These are phyloP conservation scores for Cunninghamia lanceolata DNA, from an alignment of 75 land plant genomes.

Conservation along the genomic window DNA sequence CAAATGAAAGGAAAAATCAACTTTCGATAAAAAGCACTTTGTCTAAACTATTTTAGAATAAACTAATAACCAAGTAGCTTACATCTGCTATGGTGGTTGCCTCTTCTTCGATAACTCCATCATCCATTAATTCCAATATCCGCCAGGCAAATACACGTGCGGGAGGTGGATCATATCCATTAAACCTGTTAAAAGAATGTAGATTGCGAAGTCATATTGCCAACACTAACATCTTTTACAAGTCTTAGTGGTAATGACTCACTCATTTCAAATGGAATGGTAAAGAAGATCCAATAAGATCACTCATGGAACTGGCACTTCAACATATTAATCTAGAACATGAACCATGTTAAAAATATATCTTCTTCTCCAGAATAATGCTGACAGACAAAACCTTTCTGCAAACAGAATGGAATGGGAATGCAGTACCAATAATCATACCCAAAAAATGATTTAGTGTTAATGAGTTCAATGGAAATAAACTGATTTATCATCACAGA, in stretches of 20 bases:
- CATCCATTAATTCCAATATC: conserved; percentile 64
- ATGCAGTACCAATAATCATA: background rate
- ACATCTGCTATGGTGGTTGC: conserved; percentile 67
- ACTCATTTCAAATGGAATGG: background rate
- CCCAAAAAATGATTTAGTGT: background rate
- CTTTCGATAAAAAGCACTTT: background rate
- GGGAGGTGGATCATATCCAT: conserved; percentile 63
- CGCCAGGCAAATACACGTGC: conserved; percentile 77
- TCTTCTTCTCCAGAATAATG: background rate
- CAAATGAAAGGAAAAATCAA: background rate
- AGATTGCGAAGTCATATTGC: background rate
- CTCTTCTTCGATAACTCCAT: conserved; percentile 60
- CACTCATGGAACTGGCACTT: background rate
- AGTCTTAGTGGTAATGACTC: background rate
- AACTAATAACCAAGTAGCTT: conserved; percentile 6
- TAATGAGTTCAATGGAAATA: background rate
- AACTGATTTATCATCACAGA: background rate
- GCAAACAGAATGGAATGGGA: background rate
- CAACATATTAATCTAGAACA: background rate
- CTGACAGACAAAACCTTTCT: background rate
- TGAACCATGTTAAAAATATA: background rate
- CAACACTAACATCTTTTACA: background rate
- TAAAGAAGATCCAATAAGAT: background rate
- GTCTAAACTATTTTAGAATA: background rate
- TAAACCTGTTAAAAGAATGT: conserved; percentile 35